Evolutionary conservation across 2,329 filamentous ascomycete genomes (phyloP).

Genomic region (Blastomyces percursus): DNA sequence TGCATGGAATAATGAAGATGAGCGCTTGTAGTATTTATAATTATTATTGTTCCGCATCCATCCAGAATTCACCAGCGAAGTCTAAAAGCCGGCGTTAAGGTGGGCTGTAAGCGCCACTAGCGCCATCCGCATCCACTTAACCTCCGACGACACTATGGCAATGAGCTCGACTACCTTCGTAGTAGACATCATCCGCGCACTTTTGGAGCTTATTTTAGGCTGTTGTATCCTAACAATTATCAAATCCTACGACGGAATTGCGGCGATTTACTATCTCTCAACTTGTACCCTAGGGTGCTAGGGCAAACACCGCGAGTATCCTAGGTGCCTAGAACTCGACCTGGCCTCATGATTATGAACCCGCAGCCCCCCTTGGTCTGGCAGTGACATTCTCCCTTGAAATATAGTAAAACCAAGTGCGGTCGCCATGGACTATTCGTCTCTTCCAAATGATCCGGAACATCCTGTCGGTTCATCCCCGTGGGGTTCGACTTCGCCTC

Average conservation of each 20-base stretch:
- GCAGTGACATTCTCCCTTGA: not conserved
- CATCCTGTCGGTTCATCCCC: conserved; percentile 50
- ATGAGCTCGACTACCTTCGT: not conserved
- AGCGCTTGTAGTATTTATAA: not conserved
- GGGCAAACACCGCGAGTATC: not conserved
- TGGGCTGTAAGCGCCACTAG: not conserved
- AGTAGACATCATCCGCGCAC: not conserved
- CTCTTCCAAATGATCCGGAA: conserved; percentile 46
- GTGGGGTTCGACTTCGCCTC: conserved; percentile 51
- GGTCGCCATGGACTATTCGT: conserved; percentile 55
- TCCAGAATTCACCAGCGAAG: not conserved
- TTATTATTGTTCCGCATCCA: not conserved
- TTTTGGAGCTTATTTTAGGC: not conserved
- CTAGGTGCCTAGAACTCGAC: not conserved
- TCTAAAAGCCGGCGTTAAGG: not conserved
- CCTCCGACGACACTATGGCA: not conserved
- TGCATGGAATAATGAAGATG: not conserved
- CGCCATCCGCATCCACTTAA: not conserved
- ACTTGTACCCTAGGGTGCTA: not conserved
- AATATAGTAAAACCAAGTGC: not conserved
- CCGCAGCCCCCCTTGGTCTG: not conserved
- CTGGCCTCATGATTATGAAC: not conserved
- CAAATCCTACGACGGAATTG: not conserved
- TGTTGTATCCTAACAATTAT: not conserved
- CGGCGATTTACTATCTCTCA: not conserved